Percentiles rank a stretch among this genome's conserved stretches.
These are phyloP conservation scores for Diplodia sapinea DNA, from an alignment of 2,329 filamentous ascomycete genomes.

Conservation along the genomic window DNA sequence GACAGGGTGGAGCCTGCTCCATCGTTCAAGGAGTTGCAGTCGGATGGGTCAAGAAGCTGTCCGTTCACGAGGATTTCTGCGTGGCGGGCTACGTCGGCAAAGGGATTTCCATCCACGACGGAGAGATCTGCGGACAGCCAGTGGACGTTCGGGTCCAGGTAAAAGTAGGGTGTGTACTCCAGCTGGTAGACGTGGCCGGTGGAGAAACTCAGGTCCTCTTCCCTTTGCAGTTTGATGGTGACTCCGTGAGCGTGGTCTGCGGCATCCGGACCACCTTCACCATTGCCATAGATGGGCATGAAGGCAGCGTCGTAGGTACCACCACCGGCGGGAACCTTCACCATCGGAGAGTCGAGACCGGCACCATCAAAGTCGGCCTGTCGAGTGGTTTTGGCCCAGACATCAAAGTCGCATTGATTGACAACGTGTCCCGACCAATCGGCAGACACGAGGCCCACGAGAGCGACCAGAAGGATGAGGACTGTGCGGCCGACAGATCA, in stretches of 20 bases:
- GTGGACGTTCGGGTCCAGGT: background rate
- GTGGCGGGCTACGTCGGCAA: background rate
- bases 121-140: background rate
- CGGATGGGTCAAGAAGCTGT: background rate
- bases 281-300: background rate
- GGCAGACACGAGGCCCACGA: background rate
- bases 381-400: background rate
- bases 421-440: background rate
- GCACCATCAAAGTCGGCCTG: background rate
- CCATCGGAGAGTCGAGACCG: background rate
- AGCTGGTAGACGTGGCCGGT: constrained; percentile 17
- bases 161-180: background rate
- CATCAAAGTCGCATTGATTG: background rate
- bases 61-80: background rate
- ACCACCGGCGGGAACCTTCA: background rate
- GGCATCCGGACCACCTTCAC: background rate
- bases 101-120: constrained; percentile 6
- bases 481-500: background rate
- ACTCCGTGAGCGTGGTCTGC: background rate
- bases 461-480: background rate
- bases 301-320: background rate
- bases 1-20: background rate
- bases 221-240: constrained; percentile 2
- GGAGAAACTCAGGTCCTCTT: background rate
- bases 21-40: background rate